A percentile compares a stretch with the other conserved stretches of the same genome.
Evolutionary conservation across 75 land plant genomes (phyloP).

Genomic region (Isoetes taiwanensis): DNA sequence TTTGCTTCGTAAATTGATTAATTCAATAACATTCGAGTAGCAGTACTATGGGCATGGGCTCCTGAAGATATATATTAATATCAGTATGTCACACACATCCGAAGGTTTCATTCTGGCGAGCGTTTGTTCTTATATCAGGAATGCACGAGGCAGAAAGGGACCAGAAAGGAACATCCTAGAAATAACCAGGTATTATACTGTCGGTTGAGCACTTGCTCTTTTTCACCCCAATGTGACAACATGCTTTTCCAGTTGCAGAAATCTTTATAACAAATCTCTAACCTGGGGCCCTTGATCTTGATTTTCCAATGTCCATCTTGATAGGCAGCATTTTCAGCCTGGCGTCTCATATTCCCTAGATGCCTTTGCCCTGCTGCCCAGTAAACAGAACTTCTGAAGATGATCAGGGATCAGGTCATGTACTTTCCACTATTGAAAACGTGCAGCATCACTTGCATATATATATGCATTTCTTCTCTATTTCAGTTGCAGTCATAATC

Average conservation of each 20-base stretch:
- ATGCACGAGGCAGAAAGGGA: too few relatives aligned
- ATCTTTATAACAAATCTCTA: constrained; percentile 30
- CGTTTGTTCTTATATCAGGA: too few relatives aligned
- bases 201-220: too few relatives aligned
- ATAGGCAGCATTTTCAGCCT: constrained; percentile 32
- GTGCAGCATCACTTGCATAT: constrained; percentile 79
- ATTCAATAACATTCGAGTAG: too few relatives aligned
- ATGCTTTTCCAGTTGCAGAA: constrained; percentile 59
- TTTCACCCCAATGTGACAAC: constrained; percentile 58
- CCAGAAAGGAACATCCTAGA: too few relatives aligned
- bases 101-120: too few relatives aligned
- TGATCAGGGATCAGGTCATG: constrained; percentile 58
- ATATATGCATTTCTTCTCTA: constrained; percentile 25
- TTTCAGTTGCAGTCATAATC: constrained; percentile 98
- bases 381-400: constrained; percentile 39
- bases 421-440: constrained; percentile 61
- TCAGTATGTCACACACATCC: too few relatives aligned
- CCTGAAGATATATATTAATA: too few relatives aligned
- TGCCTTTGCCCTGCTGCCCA: constrained; percentile 34
- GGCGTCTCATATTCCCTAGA: constrained; percentile 39
- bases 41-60: too few relatives aligned
- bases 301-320: constrained; percentile 54
- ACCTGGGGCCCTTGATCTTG: constrained; percentile 55
- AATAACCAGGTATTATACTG: too few relatives aligned
- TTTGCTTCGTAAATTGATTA: too few relatives aligned